Evolutionary conservation across 768 basidiomycete species (phyloP).

Genomic region (Rhizopogon vesiculosus): DNA sequence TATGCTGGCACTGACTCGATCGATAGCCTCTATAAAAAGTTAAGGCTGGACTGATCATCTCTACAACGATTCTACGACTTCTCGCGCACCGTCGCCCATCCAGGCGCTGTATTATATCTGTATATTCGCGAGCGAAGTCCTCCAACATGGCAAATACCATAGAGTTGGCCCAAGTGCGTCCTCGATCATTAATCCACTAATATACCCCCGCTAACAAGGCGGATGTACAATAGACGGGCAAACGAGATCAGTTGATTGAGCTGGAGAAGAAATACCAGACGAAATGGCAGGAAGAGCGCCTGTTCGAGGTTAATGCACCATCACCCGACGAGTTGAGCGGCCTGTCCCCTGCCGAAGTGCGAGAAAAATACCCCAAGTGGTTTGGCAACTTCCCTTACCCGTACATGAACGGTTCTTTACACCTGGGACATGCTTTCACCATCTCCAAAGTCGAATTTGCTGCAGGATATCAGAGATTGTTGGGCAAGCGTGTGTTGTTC

Average conservation of each 20-base stretch:
- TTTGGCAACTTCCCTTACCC: slow-evolving; percentile 95
- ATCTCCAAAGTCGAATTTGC: slow-evolving; percentile 98
- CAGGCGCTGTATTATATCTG: slow-evolving; percentile 29
- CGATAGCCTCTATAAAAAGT: neutral
- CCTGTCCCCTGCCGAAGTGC: slow-evolving; percentile 60
- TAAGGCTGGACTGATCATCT: slow-evolving; percentile 15
- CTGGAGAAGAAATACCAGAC: slow-evolving; percentile 85
- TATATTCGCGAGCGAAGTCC: slow-evolving; percentile 11
- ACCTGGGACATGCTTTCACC: slow-evolving; percentile 96
- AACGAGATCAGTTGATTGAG: slow-evolving; percentile 81
- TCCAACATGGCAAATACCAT: slow-evolving; percentile 55
- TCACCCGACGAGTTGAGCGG: slow-evolving; percentile 57
- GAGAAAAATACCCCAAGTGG: slow-evolving; percentile 88
- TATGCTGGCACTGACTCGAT: too few species aligned
- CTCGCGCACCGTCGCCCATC: slow-evolving; percentile 17
- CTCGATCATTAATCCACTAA: neutral
- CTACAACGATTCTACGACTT: slow-evolving; percentile 19
- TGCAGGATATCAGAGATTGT: slow-evolving; percentile 91
- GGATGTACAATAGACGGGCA: slow-evolving; percentile 64
- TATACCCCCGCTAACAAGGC: slow-evolving; percentile 4
- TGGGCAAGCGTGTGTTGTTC: slow-evolving; percentile 92
- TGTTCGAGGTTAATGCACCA: slow-evolving; percentile 88
- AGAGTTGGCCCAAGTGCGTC: slow-evolving; percentile 54
- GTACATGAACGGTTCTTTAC: slow-evolving; percentile 98
- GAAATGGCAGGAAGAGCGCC: slow-evolving; percentile 67